Conservation (phyloP, 2,329 filamentous ascomycete species). For the Beauveria varroae region DNA sequence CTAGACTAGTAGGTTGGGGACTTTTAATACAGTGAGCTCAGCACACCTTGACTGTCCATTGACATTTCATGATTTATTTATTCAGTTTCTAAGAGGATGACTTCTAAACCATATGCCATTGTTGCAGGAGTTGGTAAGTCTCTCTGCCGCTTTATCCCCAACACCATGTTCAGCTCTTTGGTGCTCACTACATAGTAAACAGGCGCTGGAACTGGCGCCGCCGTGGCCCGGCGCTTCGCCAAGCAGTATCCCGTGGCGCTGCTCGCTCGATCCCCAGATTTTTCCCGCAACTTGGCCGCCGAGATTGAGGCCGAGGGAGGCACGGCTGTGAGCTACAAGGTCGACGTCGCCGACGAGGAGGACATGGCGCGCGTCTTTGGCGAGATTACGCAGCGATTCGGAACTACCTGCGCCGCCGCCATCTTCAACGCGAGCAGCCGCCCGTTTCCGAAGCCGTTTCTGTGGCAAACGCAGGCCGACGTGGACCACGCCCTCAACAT, state of each 20-base stretch:
- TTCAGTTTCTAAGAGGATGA: background rate
- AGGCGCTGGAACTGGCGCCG: constrained; percentile 9
- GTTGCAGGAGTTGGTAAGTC: constrained; percentile 11
- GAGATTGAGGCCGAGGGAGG: constrained; percentile 10
- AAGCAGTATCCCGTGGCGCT: constrained; percentile 9
- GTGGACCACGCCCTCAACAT: background rate
- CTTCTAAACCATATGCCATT: background rate
- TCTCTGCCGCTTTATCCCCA: background rate
- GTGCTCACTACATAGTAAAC: background rate
- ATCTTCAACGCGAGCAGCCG: constrained; percentile 12
- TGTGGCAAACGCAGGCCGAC: constrained; percentile 8
- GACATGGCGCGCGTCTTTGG: background rate
- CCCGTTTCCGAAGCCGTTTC: constrained; percentile 12
- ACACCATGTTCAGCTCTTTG: background rate
- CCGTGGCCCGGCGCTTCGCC: constrained; percentile 8
- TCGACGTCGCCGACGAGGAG: background rate
- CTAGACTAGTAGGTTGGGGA: too few relatives aligned
- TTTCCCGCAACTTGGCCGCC: background rate
- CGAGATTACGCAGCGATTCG: constrained; percentile 1
- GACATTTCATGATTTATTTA: background rate
- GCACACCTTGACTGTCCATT: background rate
- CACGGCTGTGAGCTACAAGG: constrained; percentile 6
- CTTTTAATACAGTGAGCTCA: background rate
- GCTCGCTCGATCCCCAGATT: background rate
- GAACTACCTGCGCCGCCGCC: constrained; percentile 1